Evolutionary conservation across 768 basidiomycete genomes (phyloP), one percentile per base, ranked within the genome.

Genomic region (Pilatotrama ljubarskyi): DNA sequence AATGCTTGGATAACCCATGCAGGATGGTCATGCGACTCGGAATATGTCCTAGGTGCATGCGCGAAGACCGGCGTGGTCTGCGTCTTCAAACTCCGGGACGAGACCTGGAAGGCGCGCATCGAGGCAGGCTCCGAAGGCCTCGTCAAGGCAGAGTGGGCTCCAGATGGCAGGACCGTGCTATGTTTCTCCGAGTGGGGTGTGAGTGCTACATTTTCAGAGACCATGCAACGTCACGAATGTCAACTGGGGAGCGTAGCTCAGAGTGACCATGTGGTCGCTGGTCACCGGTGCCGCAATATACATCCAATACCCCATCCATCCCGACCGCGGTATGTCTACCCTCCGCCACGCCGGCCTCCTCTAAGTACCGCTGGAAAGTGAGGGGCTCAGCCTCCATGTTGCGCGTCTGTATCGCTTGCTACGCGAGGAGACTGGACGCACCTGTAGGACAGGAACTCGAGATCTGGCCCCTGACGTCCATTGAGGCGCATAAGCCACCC

Each of bases 111-210:
- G 49, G 88, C 90, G 3, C 82, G 84, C 37, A 88, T 94, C 61
- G 89, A 93, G 64, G 80, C 88, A 7, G 92, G 91, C 25, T 81
- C 86, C 24, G 95, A 96, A 78, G 88, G 95, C 11, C 82, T 97
- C 49, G 82, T 86, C 18, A 91, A 85, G 69, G 91, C 88, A 17
- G 92, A 95, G 68, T 98, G 95, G 95, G 90, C 90, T 0, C 91
- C 89, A 2, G 90, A 90, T 69, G 93, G 93, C 15, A 81, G 90
- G 37, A 85, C 84, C 15, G 78, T 97, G 5, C 74, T 97, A 29
- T 95, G 91, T 68, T 98, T 95, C 74, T 95, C 93, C 3, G 91
- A 95, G 66, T 92, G 92, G 89, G 92, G 90, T 66, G 95, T 95
- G 76, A 78, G 94, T 83, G 20, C 18, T 29, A 42, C 38, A 61